Base-by-base conservation (phyloP, 306 rosid genomes). In the Alnus glutinosa region DNA sequence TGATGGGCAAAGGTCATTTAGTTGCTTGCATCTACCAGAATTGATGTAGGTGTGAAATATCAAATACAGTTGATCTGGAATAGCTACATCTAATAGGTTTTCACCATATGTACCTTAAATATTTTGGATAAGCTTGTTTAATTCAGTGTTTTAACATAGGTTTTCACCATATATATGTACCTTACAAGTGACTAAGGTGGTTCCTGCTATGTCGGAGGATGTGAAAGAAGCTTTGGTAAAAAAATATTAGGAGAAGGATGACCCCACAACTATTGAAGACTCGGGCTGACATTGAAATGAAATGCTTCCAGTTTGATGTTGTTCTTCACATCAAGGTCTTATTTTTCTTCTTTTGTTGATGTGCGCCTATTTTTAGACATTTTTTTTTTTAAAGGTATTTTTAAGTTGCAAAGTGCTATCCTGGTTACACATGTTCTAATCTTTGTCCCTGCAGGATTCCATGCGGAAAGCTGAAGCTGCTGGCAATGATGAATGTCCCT, bases 241-340 rank as follows among this genome's bases (percentile, higher is more conserved):
- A 83, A 86, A 96, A 93, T 69, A 93, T 96, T 70, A 91, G 86
- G 86, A 90, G 99, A 80, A 87, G 98, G 75, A 93, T 96, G 99
- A 96, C 98, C 4, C 99, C 99, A 1, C 98, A 93, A n/a, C 97
- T 98, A 14, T 74, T 93, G 94, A 96, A 96, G 88, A 93, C 93
- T 76, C 89, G 98, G 71, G 97, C 99, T 36, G 98, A 94, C 83
- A 90, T 93, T 55, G 99, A 96, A 83, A 90, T 96, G 98, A 96
- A 93, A 62, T 96, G 98, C 68, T 96, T 96, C 79, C 98, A 93
- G 79, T 91, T 96, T 86, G 99, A 96, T 79, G 99, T 98, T 54
- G 98, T 96, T 81, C 88, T 93, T 81, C 99, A 96, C 88, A 96
- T 96, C 62, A 96, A 96, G 96, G 98, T 95, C 19, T 57, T 23